Evolutionary conservation across 1,139 yeast species (phyloP).

Genomic region (Pichia terricola): DNA sequence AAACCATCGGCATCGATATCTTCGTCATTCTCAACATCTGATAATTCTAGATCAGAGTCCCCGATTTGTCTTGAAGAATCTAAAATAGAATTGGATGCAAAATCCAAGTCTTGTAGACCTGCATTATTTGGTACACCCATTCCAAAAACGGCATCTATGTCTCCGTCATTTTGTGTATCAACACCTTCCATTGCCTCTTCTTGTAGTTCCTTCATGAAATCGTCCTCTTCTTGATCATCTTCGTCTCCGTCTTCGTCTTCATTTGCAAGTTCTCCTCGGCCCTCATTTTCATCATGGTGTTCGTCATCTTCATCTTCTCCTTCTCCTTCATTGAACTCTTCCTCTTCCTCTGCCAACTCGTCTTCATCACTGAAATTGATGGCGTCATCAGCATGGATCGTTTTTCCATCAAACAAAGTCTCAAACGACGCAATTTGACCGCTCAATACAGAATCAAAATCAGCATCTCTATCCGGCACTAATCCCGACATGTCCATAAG

Average conservation of each 20-base stretch:
- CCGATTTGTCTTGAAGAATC: constrained; percentile 24
- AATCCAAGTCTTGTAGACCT: constrained; percentile 34
- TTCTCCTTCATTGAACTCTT: not conserved
- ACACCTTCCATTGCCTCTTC: constrained; percentile 32
- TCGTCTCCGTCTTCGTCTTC: constrained; percentile 1
- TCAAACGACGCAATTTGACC: constrained; percentile 25
- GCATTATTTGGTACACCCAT: constrained; percentile 23
- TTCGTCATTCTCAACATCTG: constrained; percentile 19
- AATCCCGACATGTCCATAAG: not conserved
- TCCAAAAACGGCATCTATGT: constrained; percentile 39
- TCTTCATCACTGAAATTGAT: constrained; percentile 92
- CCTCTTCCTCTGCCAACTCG: constrained; percentile 82
- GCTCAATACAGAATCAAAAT: constrained; percentile 17
- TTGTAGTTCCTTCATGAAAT: constrained; percentile 28
- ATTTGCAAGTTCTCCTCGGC: constrained; percentile 5
- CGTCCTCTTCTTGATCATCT: constrained; percentile 26
- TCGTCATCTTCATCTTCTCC: not conserved
- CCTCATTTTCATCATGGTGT: constrained; percentile 1
- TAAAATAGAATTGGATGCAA: constrained; percentile 31
- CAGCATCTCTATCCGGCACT: constrained; percentile 1
- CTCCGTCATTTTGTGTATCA: constrained; percentile 31
- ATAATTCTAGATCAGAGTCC: constrained; percentile 31
- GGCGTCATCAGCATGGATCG: constrained; percentile 85
- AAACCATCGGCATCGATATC: not conserved
- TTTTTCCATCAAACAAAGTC: constrained; percentile 27